These are phyloP conservation scores for Penicillium sp. DNA, from an alignment of 2,329 filamentous ascomycete genomes.

Conservation along the genomic window DNA sequence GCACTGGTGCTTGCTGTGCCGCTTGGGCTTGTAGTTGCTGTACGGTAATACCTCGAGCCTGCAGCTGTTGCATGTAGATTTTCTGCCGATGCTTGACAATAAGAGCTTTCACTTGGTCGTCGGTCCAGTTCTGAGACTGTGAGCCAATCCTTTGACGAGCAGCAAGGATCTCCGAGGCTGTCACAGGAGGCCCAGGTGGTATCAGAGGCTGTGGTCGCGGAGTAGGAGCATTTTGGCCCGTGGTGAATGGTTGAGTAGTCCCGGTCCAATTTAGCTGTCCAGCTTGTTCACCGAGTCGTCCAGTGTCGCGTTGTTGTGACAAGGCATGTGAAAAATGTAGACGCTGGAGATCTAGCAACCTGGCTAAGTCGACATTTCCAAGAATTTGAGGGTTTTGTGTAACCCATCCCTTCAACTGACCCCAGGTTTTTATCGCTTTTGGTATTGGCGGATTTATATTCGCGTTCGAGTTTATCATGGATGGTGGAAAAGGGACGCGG, in stretches of 20 bases:
- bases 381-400: slow-evolving; percentile 43
- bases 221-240: slow-evolving; percentile 25
- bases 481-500: slow-evolving; percentile 32
- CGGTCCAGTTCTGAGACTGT: slow-evolving; percentile 30
- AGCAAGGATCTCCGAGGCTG: slow-evolving; percentile 31
- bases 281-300: slow-evolving; percentile 22
- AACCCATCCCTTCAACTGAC: slow-evolving; percentile 54
- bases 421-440: slow-evolving; percentile 52
- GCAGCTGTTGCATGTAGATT: slow-evolving; percentile 26
- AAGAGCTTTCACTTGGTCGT: slow-evolving; percentile 41
- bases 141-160: slow-evolving; percentile 34
- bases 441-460: slow-evolving; percentile 39
- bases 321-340: slow-evolving; percentile 43
- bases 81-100: slow-evolving; percentile 34
- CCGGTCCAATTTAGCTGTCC: slow-evolving; percentile 23
- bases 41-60: slow-evolving; percentile 24
- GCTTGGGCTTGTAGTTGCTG: slow-evolving; percentile 17
- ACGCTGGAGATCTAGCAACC: slow-evolving; percentile 38
- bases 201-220: slow-evolving; percentile 23
- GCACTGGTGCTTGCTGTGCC: slow-evolving; percentile 21
- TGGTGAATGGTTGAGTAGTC: slow-evolving; percentile 26
- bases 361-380: slow-evolving; percentile 38
- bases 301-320: slow-evolving; percentile 15
- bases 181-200: slow-evolving; percentile 24
- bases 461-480: slow-evolving; percentile 30